Evolutionary conservation across 768 basidiomycete genomes (phyloP).

Genomic region (Leccinum arenicola): DNA sequence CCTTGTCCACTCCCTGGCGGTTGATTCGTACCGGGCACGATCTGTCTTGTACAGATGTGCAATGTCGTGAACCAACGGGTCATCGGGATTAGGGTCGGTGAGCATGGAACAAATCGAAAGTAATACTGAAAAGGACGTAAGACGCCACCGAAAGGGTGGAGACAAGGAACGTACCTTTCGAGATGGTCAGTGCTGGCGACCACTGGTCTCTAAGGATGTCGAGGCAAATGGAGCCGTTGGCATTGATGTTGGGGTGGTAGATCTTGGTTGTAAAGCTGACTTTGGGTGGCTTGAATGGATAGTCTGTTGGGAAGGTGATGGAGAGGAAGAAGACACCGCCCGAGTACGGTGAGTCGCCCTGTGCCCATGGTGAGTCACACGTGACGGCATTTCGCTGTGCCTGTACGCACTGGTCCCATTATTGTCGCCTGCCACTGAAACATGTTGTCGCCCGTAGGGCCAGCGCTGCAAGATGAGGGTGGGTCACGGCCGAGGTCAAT

Average conservation of each 20-base stretch:
- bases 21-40: conserved; percentile 93
- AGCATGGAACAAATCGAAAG: conserved; percentile 99
- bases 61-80: conserved; percentile 97
- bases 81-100: conserved; percentile 99
- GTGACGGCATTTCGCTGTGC: conserved; percentile 3
- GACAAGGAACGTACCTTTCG: conserved; percentile 70
- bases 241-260: conserved; percentile 99
- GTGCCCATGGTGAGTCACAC: conserved; percentile 26
- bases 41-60: conserved; percentile 99
- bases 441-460: conserved; percentile 96
- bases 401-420: conserved; percentile 88
- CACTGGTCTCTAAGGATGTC: conserved; percentile 99
- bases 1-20: conserved; percentile 99
- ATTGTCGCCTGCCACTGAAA: conserved; percentile 99
- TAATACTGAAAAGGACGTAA: conserved; percentile 53
- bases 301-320: conserved; percentile 93
- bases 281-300: conserved; percentile 99
- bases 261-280: conserved; percentile 99
- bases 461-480: conserved; percentile 98
- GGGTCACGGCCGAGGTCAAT: conserved; percentile 99
- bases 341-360: conserved; percentile 97
- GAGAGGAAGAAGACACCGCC: conserved; percentile 99
- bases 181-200: conserved; percentile 98
- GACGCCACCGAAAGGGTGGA: conserved; percentile 2
- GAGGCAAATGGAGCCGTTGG: conserved; percentile 97